These are phyloP conservation scores for Microdochium paspali DNA, from an alignment of 2,329 filamentous ascomycete species.

Conservation along the genomic window DNA sequence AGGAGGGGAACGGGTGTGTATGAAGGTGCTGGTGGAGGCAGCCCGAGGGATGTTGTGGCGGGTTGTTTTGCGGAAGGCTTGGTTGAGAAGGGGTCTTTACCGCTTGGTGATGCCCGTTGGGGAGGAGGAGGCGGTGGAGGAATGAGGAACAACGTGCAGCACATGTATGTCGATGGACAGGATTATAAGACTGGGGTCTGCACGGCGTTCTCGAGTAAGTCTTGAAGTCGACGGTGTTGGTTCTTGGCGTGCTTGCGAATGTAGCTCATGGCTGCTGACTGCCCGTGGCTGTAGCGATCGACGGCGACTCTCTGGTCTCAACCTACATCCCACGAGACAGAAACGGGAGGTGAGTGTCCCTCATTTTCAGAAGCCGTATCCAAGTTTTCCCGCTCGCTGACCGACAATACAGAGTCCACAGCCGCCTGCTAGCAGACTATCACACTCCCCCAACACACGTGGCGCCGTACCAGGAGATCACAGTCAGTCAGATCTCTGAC, in stretches of 20 bases:
- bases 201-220: conserved; percentile 34
- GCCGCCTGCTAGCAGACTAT: conserved; percentile 11
- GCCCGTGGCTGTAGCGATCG: conserved; percentile 17
- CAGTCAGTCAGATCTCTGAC: conserved; percentile 30
- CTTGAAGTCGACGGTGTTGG: not conserved
- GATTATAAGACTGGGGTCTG: conserved; percentile 30
- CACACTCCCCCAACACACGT: conserved; percentile 1
- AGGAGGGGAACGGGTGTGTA: too few relatives aligned
- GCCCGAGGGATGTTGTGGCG: conserved; percentile 15
- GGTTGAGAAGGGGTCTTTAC: conserved; percentile 28
- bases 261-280: too few relatives aligned
- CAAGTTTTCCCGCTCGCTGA: not conserved
- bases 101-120: conserved; percentile 18
- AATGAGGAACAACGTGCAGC: conserved; percentile 23
- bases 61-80: conserved; percentile 29
- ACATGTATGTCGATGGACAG: conserved; percentile 28
- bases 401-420: conserved; percentile 9
- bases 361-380: too few relatives aligned
- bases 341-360: conserved; percentile 26
- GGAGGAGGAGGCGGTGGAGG: not conserved
- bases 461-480: conserved; percentile 19
- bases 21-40: too few relatives aligned
- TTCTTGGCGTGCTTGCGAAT: too few relatives aligned
- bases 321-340: conserved; percentile 32
- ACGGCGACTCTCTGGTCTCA: conserved; percentile 24